Evolutionary conservation across 768 basidiomycete genomes (phyloP).

Genomic region (Amanita phalloides): DNA sequence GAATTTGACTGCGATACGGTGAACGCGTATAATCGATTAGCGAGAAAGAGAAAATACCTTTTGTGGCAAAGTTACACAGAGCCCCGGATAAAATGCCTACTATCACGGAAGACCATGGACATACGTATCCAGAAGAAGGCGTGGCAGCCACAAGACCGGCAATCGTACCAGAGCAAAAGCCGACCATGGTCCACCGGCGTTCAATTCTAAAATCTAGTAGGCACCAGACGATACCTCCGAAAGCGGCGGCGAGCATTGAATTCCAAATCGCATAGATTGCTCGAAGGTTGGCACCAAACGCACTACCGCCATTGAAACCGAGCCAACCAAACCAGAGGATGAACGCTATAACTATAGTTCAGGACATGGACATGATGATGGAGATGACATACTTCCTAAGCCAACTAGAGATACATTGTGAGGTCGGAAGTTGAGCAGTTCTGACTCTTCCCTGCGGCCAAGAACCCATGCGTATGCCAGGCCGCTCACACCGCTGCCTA

Average conservation of each 20-base stretch:
- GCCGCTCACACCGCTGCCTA: slow-evolving; percentile 75
- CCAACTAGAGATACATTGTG: slow-evolving; percentile 81
- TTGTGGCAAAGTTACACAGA: slow-evolving; percentile 77
- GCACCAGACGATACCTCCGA: slow-evolving; percentile 79
- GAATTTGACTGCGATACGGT: slow-evolving; percentile 44
- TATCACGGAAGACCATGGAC: slow-evolving; percentile 67
- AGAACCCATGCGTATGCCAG: slow-evolving; percentile 84
- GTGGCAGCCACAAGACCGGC: slow-evolving; percentile 85
- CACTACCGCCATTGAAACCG: slow-evolving; percentile 88
- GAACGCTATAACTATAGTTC: slow-evolving; percentile 28
- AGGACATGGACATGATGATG: background rate
- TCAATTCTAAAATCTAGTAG: slow-evolving; percentile 71
- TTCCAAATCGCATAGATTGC: slow-evolving; percentile 83
- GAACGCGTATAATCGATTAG: background rate
- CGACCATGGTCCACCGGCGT: slow-evolving; percentile 81
- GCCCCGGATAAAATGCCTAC: slow-evolving; percentile 66
- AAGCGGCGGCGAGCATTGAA: slow-evolving; percentile 77
- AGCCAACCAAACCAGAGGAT: slow-evolving; percentile 85
- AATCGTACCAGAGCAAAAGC: slow-evolving; percentile 89
- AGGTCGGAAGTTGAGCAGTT: slow-evolving; percentile 72
- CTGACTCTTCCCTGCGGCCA: slow-evolving; percentile 65
- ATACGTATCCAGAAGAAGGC: slow-evolving; percentile 76
- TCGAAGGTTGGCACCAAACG: slow-evolving; percentile 80
- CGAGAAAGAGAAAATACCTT: slow-evolving; percentile 34
- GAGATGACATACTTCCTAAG: slow-evolving; percentile 46